phyloP scores from a whole-genome alignment of 2,329 filamentous ascomycete species.

The Elsinoe arachidis region DNA sequence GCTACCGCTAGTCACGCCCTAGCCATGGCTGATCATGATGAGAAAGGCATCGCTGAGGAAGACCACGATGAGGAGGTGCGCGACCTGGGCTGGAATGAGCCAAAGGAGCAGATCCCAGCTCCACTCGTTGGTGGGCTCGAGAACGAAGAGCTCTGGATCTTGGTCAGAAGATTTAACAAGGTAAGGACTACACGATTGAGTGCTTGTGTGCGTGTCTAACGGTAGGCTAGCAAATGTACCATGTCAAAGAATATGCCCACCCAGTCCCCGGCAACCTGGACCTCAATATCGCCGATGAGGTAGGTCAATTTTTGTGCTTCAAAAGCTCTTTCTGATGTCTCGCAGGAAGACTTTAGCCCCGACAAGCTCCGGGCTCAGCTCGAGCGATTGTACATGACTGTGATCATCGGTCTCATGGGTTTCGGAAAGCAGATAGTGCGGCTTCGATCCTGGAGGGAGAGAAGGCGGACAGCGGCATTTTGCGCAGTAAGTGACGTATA shows the following conservation, averaged over 20 bases:
- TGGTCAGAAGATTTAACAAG: slow-evolving; percentile 67
- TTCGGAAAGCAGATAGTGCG: slow-evolving; percentile 66
- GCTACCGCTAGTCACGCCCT: slow-evolving; percentile 41
- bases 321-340: no score
- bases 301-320: no score
- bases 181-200: slow-evolving; percentile 27
- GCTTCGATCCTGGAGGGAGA: slow-evolving; percentile 71
- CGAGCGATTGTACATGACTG: slow-evolving; percentile 74
- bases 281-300: slow-evolving; percentile 67
- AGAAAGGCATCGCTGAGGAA: slow-evolving; percentile 38
- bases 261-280: slow-evolving; percentile 61
- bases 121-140: slow-evolving; percentile 58
- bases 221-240: slow-evolving; percentile 49
- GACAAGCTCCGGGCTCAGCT: slow-evolving; percentile 72
- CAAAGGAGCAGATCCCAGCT: slow-evolving; percentile 45
- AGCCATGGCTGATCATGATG: slow-evolving; percentile 37
- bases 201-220: neutral
- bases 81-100: slow-evolving; percentile 62
- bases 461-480: slow-evolving; percentile 58
- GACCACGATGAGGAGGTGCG: slow-evolving; percentile 46
- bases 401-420: slow-evolving; percentile 57
- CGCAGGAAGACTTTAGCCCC: slow-evolving; percentile 65
- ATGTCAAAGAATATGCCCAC: slow-evolving; percentile 58
- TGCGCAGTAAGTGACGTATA: slow-evolving; percentile 38
- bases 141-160: slow-evolving; percentile 66